Base-by-base conservation (phyloP, 352 stramenopile genomes). In the Phytophthora europaea region DNA sequence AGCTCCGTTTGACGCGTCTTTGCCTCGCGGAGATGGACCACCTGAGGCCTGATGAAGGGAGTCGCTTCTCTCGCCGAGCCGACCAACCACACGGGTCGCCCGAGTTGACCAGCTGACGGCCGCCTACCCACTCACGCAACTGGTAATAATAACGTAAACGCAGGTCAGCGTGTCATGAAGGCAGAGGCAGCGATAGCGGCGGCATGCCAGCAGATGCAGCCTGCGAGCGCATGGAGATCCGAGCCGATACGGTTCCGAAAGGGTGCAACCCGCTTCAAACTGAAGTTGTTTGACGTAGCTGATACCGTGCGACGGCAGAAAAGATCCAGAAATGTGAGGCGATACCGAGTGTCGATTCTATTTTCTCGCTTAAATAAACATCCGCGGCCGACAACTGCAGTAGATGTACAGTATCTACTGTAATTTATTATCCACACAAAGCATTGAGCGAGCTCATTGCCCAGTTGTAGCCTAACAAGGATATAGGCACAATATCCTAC, bases 1-100 rank as follows among this genome's bases (percentile, higher is more conserved):
- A 38, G 65, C 57, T 72, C 65, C 57, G 57, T 57, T 72, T 54
- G 65, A 56, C 65, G 65, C 66, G 58, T 68, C 51, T 73, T 73
- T 68, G 58, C 50, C 50, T 57, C 38, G 48, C 51, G 66, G 66
- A 33, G 66, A 73, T 73, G 66, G 66, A 73, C 64, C 57, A 51
- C 61, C 50, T 57, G 65, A 51, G 57, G 61, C 57, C 48, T 73
- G 66, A 73, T 62, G 50, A 61, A 43, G 33, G 50, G 58, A 67
- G 31, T 20, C 47, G 31, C 63, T 40, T 72, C 66, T 72, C 57
- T 72, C 48, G 26, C 52, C 40, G n/a, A 13, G 53, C 61, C 36
- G 66, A 65, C 23, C 45, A 31, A 6, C 47, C 38, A 10, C 23
- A 10, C 50, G 22, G 9, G 4, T 31, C 40, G 28, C 43, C 13